Evolutionary conservation across 345 rosid genomes (phyloP), one percentile per base, ranked within the genome.

Genomic region (Kandelia obovata): DNA sequence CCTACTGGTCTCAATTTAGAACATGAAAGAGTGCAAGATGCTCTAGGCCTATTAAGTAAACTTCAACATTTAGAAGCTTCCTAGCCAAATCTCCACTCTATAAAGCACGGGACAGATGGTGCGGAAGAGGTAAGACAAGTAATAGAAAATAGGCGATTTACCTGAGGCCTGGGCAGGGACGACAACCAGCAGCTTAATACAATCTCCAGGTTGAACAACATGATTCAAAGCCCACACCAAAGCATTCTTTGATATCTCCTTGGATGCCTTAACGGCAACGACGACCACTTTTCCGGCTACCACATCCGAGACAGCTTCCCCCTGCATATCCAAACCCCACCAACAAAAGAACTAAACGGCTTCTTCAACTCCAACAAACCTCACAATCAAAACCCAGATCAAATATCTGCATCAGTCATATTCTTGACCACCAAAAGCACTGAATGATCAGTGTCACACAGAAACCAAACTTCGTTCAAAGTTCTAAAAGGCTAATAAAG

Each of bases 201-300:
- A 86, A 65, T 92, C 99, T 30, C 98, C 96, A 56, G 99, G 97
- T 62, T 90, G 94, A 74, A 86, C 98, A 75, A 92, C 87, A 78
- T 95, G 99, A 73, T 97, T 90, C 89, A 95, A 81, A 70, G 99
- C 98, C 99, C 99, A 95, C 43, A 90, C 85, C 53, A 95, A 79
- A 55, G 97, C 98, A 70, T 80, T 83, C 78, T 84, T 92, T 15
- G 97, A 82, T 74, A 95, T 85, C 76, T 95, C 98, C 70, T 86
- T 95, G 0, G 98, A 88, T 10, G 92, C 97, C 88, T 90, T 95
- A 69, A 92, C 91, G 27, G 96, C 98, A 72, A 95, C 97, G 72
- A 95, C 88, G 47, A 92, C 96, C 75, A 74, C 60, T 43, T 92
- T 95, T 73, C 85, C 87, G 13, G 84, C 53, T 23, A 43, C 81